Base-by-base conservation (phyloP, 441 rosid species). In the Pelargonium australe region DNA sequence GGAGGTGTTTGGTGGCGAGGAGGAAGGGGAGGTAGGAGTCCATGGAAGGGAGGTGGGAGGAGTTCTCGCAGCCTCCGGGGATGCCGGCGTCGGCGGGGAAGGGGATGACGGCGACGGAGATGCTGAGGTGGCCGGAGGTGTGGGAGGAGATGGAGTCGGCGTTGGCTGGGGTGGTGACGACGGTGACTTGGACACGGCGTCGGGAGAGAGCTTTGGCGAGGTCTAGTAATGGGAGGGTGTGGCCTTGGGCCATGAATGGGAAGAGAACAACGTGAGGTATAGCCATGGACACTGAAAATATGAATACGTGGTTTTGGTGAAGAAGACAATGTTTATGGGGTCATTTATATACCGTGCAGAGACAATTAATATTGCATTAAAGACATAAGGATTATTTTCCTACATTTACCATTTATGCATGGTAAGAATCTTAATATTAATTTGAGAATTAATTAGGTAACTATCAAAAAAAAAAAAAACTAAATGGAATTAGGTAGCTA, bases 181-280 rank as follows among this genome's bases (percentile, higher is more conserved):
- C 51, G 51, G 51, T 45, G 51, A 45, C 51, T 2, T 45, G 0
- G 51, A 45, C 12, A 2, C 11, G 51, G 12, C 51, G 51, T 0
- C 12, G 51, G 11, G 51, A 45, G 51, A 69, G 63, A 34, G 53
- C 66, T 31, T 41, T 69, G 11, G 66, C 60, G 25, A 69, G 55
- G 57, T 69, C 66, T 11, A 69, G 72, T 58, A 69, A 43, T 62
- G 66, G 71, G 13, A 57, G 31, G 9, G 58, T 69, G 66, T 69
- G 72, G 17, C 72, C 65, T 12, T 69, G 72, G 31, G 72, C 72
- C 72, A 69, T 69, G 57, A 69, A 40, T 17, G 55, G 65, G 72
- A 61, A 69, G 49, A 68, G 25, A 20, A 57, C 17, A 20, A 68
- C 64, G 55, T 68, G 71, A 19, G 63, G 45, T 58, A 23, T 0